Conservation (phyloP, 2,329 filamentous ascomycete genomes). For the Aspergillus sp. region DNA sequence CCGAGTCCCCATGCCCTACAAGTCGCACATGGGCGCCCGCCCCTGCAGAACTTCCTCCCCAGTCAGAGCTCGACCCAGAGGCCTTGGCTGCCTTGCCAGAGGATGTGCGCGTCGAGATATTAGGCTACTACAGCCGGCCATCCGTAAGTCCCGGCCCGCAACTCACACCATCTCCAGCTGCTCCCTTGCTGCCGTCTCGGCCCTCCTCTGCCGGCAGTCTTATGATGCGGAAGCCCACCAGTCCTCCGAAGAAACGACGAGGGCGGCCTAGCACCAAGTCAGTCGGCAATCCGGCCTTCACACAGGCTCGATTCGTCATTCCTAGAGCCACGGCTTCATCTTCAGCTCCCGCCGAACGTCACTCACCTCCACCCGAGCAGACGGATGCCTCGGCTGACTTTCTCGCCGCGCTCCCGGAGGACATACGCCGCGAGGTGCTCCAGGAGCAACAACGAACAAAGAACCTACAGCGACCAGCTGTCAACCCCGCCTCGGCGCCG, state of each 20-base stretch:
- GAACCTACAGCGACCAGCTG: conserved; percentile 58
- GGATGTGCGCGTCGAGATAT: conserved; percentile 80
- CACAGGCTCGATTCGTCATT: conserved; percentile 73
- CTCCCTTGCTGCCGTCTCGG: conserved; percentile 25
- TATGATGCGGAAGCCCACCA: conserved; percentile 55
- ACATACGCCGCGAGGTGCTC: conserved; percentile 75
- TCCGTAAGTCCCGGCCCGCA: conserved; percentile 6
- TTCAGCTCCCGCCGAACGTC: conserved; percentile 17
- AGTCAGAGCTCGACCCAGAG: conserved; percentile 81
- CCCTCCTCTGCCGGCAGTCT: conserved; percentile 50
- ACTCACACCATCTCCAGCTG: not conserved
- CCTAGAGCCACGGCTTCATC: conserved; percentile 20
- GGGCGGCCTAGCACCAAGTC: conserved; percentile 54
- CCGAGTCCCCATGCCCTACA: conserved; percentile 38
- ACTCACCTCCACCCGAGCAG: conserved; percentile 21
- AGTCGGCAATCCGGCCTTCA: conserved; percentile 60
- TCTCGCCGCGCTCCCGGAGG: conserved; percentile 77
- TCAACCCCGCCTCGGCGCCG: conserved; percentile 43
- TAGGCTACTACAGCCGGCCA: conserved; percentile 65
- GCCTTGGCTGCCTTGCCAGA: conserved; percentile 80
- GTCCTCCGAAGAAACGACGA: conserved; percentile 68
- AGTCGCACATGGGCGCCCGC: conserved; percentile 20
- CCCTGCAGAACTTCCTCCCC: conserved; percentile 53
- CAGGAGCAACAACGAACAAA: conserved; percentile 67
- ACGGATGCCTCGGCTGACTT: conserved; percentile 66